These are phyloP conservation scores for Torrubiellomyces zombiae DNA, from an alignment of 2,329 filamentous ascomycete species.

Conservation along the genomic window DNA sequence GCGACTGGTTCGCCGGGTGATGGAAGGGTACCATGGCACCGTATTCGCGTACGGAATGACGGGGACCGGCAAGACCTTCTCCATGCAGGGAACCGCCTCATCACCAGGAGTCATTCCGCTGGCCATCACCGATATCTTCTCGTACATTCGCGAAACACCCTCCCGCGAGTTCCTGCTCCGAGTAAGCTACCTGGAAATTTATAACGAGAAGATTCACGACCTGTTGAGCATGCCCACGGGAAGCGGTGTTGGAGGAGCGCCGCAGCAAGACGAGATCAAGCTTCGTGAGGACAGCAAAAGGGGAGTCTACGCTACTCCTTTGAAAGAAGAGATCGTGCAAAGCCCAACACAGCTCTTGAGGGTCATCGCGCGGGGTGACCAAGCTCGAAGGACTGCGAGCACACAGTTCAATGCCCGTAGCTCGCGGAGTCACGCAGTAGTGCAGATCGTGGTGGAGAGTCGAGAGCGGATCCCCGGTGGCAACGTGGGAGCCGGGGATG, in stretches of 20 bases:
- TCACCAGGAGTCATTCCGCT: constrained; percentile 93
- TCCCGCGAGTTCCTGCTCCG: constrained; percentile 85
- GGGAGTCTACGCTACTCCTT: constrained; percentile 85
- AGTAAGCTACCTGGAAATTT: constrained; percentile 97
- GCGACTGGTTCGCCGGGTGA: constrained; percentile 82
- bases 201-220: constrained; percentile 96
- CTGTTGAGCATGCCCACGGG: constrained; percentile 60
- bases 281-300: constrained; percentile 90
- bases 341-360: constrained; percentile 87
- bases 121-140: constrained; percentile 97
- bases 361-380: constrained; percentile 87
- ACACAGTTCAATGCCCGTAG: constrained; percentile 95
- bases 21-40: constrained; percentile 97
- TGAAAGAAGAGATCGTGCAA: constrained; percentile 98
- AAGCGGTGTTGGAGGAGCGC: constrained; percentile 33
- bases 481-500: constrained; percentile 18
- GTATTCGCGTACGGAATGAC: constrained; percentile 99
- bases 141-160: constrained; percentile 93
- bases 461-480: constrained; percentile 61
- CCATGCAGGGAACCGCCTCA: constrained; percentile 94
- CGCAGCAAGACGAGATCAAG: constrained; percentile 81
- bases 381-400: constrained; percentile 76
- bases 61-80: constrained; percentile 96
- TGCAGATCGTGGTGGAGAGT: constrained; percentile 96
- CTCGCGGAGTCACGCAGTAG: constrained; percentile 93